These are phyloP conservation scores for Scedosporium dehoogii DNA, from an alignment of 2,329 filamentous ascomycete genomes.

Conservation along the genomic window DNA sequence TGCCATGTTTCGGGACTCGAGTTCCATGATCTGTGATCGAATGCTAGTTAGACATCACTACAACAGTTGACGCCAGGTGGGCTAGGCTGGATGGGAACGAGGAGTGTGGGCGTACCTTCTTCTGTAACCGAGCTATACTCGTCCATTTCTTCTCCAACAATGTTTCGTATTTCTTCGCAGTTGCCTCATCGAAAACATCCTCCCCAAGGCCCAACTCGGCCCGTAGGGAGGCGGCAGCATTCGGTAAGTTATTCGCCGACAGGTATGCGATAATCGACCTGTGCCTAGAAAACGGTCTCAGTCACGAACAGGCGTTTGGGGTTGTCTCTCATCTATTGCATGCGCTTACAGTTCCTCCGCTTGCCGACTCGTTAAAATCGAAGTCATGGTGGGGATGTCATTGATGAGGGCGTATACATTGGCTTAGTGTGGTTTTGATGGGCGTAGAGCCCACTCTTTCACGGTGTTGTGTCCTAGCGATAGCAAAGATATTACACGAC, in stretches of 20 bases:
- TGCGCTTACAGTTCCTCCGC: conserved; percentile 74
- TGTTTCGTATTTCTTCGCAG: conserved; percentile 88
- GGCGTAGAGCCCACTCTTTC: too few relatives aligned
- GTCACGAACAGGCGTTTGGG: background rate
- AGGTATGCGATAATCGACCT: conserved; percentile 91
- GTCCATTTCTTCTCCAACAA: conserved; percentile 98
- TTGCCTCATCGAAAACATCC: conserved; percentile 63
- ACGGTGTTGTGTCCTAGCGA: too few relatives aligned
- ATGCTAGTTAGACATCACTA: background rate
- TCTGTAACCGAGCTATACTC: conserved; percentile 85
- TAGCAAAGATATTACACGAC: too few relatives aligned
- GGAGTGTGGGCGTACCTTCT: conserved; percentile 55
- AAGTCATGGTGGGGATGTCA: background rate
- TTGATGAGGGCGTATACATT: too few relatives aligned
- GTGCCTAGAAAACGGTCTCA: conserved; percentile 45
- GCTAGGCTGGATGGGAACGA: background rate
- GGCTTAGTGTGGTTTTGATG: too few relatives aligned
- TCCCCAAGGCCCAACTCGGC: conserved; percentile 67
- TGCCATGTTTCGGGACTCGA: conserved; percentile 63
- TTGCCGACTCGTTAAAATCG: conserved; percentile 63
- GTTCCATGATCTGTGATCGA: conserved; percentile 69
- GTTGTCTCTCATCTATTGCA: background rate
- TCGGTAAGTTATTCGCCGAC: conserved; percentile 59
- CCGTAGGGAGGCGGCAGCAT: conserved; percentile 61
- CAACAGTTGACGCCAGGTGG: conserved; percentile 9